Evolutionary conservation across 208 protist genomes (phyloP).

Genomic region (Naegleria lovaniensis): DNA sequence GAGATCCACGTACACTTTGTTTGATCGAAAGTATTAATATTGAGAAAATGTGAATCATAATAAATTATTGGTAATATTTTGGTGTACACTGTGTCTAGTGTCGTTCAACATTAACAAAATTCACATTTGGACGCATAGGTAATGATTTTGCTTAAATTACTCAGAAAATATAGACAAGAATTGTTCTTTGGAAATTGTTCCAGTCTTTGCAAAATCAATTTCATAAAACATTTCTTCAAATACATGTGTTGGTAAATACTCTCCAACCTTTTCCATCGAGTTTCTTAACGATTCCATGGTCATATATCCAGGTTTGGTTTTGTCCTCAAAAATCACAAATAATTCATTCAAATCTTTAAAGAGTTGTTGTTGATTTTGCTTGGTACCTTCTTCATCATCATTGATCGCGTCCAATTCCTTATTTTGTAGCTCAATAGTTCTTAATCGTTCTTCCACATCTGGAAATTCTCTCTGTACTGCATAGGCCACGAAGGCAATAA

Average conservation of each 20-base stretch:
- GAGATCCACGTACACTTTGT: no score
- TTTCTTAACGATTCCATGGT: background rate
- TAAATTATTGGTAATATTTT: no score
- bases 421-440: background rate
- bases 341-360: background rate
- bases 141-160: background rate
- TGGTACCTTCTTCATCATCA: background rate
- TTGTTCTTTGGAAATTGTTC: background rate
- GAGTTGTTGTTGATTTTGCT: background rate
- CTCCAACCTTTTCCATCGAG: background rate
- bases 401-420: background rate
- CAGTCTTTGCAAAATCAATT: conserved; percentile 17
- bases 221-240: background rate
- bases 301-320: background rate
- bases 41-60: no score
- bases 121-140: background rate
- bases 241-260: background rate
- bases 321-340: background rate
- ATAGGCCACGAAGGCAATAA: background rate
- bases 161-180: background rate
- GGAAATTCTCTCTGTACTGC: background rate
- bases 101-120: no score
- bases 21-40: no score
- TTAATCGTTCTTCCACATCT: background rate
- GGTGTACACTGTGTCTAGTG: no score